These are phyloP conservation scores for Conticribra guillardii DNA, from an alignment of 108 stramenopile species.

Conservation along the genomic window DNA sequence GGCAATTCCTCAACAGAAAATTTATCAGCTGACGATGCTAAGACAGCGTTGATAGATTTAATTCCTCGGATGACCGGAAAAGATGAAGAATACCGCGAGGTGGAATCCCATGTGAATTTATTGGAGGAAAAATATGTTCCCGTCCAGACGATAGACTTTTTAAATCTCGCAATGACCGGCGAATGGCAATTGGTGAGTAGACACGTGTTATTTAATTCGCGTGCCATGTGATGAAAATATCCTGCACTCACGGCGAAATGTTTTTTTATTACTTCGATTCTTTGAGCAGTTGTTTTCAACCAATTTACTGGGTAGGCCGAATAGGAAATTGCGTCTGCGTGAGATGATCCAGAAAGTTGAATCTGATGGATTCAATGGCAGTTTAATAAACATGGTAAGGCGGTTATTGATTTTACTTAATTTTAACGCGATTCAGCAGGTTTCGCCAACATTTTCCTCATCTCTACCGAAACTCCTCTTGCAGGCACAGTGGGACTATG, in stretches of 20 bases:
- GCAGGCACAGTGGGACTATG: conserved; percentile 58
- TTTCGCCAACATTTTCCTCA: too few relatives aligned
- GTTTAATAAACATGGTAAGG: conserved; percentile 43
- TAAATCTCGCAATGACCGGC: conserved; percentile 69
- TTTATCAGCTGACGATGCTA: conserved; percentile 42
- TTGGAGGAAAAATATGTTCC: conserved; percentile 66
- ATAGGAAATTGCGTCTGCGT: conserved; percentile 12
- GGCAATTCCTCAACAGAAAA: too few relatives aligned
- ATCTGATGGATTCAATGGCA: conserved; percentile 53
- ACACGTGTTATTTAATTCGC: not conserved
- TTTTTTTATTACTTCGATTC: not conserved
- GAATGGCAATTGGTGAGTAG: conserved; percentile 68
- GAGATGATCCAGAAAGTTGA: conserved; percentile 54
- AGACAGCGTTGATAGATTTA: conserved; percentile 54
- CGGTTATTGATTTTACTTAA: too few relatives aligned
- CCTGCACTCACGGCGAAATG: not conserved
- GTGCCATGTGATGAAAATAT: not conserved
- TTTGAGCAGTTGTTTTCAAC: conserved; percentile 59
- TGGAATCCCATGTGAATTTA: conserved; percentile 72
- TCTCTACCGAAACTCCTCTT: too few relatives aligned
- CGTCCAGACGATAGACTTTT: conserved; percentile 72
- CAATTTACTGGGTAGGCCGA: conserved; percentile 47
- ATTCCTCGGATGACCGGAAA: conserved; percentile 78
- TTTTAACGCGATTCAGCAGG: too few relatives aligned
- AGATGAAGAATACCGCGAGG: conserved; percentile 58